Evolutionary conservation across 1,139 yeast genomes (phyloP).

Genomic region (Trichomonascaceae sp.): DNA sequence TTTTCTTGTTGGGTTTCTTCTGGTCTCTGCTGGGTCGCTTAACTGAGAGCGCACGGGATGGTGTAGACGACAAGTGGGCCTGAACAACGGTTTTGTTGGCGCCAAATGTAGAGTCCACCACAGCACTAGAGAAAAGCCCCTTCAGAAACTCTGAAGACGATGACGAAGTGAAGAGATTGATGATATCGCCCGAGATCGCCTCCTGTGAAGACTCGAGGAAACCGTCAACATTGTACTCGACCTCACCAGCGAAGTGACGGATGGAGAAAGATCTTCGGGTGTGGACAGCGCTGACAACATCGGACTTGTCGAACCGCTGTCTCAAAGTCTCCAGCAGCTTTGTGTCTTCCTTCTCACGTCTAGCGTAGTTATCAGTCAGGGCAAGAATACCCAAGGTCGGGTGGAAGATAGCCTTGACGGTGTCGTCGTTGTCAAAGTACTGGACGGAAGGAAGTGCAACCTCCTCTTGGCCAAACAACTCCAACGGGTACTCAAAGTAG

Average conservation of each 20-base stretch:
- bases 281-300: conserved; percentile 19
- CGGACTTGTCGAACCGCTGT: conserved; percentile 24
- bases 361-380: conserved; percentile 28
- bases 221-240: conserved; percentile 24
- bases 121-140: conserved; percentile 27
- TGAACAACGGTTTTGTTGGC: conserved; percentile 22
- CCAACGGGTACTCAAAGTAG: conserved; percentile 27
- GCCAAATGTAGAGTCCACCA: conserved; percentile 25
- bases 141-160: conserved; percentile 28
- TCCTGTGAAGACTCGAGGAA: conserved; percentile 26
- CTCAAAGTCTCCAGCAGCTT: conserved; percentile 23
- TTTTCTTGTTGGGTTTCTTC: conserved; percentile 6
- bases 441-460: conserved; percentile 26
- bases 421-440: conserved; percentile 30
- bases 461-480: conserved; percentile 28
- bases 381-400: conserved; percentile 27
- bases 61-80: conserved; percentile 29
- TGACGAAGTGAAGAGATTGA: conserved; percentile 27
- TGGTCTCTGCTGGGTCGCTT: conserved; percentile 12
- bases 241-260: conserved; percentile 31
- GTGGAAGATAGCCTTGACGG: conserved; percentile 25
- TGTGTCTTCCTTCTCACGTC: conserved; percentile 24
- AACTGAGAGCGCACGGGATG: conserved; percentile 28
- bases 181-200: conserved; percentile 28
- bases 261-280: conserved; percentile 23